A percentile compares a stretch with the other conserved stretches of the same genome.
These are phyloP conservation scores for Aureobasidium sp. DNA, from an alignment of 2,329 filamentous ascomycete species.

Conservation along the genomic window DNA sequence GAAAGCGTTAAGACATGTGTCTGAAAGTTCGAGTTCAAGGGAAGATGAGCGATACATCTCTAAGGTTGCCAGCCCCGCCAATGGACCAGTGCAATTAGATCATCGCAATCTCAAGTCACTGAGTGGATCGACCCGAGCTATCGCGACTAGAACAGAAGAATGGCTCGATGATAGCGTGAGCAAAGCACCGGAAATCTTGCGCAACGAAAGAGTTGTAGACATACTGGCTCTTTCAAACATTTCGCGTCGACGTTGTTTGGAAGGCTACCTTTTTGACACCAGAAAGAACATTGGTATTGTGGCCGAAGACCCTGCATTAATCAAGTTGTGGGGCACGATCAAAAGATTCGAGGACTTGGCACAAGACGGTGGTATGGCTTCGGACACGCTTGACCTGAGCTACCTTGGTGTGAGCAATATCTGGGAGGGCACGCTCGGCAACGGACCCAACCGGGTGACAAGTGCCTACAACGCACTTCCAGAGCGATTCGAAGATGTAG, in stretches of 20 bases:
- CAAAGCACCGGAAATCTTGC: background rate
- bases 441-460: slow-evolving; percentile 22
- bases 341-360: slow-evolving; percentile 59
- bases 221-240: slow-evolving; percentile 24
- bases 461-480: slow-evolving; percentile 19
- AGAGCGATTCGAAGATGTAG: slow-evolving; percentile 34
- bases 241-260: slow-evolving; percentile 48
- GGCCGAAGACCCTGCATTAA: slow-evolving; percentile 65
- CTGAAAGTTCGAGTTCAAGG: background rate
- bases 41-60: background rate
- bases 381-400: slow-evolving; percentile 61
- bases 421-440: slow-evolving; percentile 61
- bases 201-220: slow-evolving; percentile 15
- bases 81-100: slow-evolving; percentile 3
- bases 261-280: slow-evolving; percentile 54
- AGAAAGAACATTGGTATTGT: slow-evolving; percentile 60
- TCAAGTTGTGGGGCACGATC: slow-evolving; percentile 72
- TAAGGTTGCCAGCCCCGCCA: background rate
- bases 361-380: slow-evolving; percentile 62
- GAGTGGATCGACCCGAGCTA: slow-evolving; percentile 1
- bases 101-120: slow-evolving; percentile 10
- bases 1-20: slow-evolving; percentile 3
- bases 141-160: slow-evolving; percentile 9
- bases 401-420: slow-evolving; percentile 68
- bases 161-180: slow-evolving; percentile 12